phyloP scores from a whole-genome alignment of 495 filamentous ascomycete genomes.

The Elaphomyces granulatus region DNA sequence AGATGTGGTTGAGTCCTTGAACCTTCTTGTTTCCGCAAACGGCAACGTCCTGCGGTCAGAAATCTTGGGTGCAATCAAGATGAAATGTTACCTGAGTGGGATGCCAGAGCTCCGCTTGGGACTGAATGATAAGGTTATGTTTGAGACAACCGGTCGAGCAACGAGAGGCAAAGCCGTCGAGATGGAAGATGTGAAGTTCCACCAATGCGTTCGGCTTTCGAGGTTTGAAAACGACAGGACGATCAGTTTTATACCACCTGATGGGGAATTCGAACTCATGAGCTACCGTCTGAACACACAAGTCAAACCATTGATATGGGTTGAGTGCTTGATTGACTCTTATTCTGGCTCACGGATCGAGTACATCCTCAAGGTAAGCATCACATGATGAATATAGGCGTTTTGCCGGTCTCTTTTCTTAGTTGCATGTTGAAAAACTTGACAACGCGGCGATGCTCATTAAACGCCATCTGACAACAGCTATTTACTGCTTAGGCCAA shows the following conservation, averaged over 20 bases:
- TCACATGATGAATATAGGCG: neutral
- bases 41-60: constrained; percentile 95
- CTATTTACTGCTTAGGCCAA: constrained; percentile 54
- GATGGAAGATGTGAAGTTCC: constrained; percentile 99
- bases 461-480: too few species aligned
- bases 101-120: constrained; percentile 96
- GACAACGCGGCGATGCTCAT: too few species aligned
- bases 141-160: constrained; percentile 91
- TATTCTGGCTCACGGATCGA: constrained; percentile 92
- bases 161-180: constrained; percentile 95
- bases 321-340: constrained; percentile 91
- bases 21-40: constrained; percentile 85
- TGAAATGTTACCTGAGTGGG: constrained; percentile 98
- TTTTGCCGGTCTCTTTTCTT: constrained; percentile 1
- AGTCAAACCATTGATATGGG: constrained; percentile 97
- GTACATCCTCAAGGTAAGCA: constrained; percentile 81
- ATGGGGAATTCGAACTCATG: constrained; percentile 99
- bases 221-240: constrained; percentile 98
- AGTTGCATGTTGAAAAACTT: too few species aligned
- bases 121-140: constrained; percentile 99
- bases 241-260: constrained; percentile 97
- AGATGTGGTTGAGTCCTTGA: constrained; percentile 93
- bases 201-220: constrained; percentile 92
- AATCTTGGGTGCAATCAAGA: constrained; percentile 94
- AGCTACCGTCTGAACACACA: constrained; percentile 98